Evolutionary conservation across 2,329 filamentous ascomycete species (phyloP).

Genomic region (Exophiala xenobiotica): DNA sequence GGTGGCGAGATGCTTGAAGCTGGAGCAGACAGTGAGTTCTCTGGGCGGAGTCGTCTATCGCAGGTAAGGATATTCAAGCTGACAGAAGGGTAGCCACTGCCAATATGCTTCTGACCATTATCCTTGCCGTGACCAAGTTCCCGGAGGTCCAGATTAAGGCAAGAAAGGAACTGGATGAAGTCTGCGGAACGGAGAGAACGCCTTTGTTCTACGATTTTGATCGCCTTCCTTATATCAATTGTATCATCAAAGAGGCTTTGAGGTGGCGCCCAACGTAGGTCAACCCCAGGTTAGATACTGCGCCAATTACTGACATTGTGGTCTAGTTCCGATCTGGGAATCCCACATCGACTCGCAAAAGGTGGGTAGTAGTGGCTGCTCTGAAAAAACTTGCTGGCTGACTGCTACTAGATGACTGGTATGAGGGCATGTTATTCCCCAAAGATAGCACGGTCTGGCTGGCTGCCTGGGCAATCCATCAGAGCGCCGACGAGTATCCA

Average conservation of each 20-base stretch:
- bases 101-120: conserved; percentile 48
- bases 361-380: conserved; percentile 36
- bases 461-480: conserved; percentile 47
- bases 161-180: conserved; percentile 44
- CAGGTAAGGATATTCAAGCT: not conserved
- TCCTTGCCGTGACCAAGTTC: conserved; percentile 51
- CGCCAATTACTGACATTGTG: not conserved
- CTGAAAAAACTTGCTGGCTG: not conserved
- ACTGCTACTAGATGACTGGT: conserved; percentile 43
- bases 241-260: conserved; percentile 35
- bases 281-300: not conserved
- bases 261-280: conserved; percentile 46
- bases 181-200: conserved; percentile 36
- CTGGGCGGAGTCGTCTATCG: not conserved
- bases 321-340: conserved; percentile 38
- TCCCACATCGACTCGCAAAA: conserved; percentile 49
- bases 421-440: conserved; percentile 48
- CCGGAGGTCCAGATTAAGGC: conserved; percentile 46
- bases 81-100: conserved; percentile 39
- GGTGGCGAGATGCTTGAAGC: conserved; percentile 17
- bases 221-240: conserved; percentile 35
- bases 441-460: conserved; percentile 48
- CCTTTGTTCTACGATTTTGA: conserved; percentile 35
- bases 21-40: conserved; percentile 39
- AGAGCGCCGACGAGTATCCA: conserved; percentile 42